Conservation (phyloP, 129 eudicot species). For the Apium graveolens region DNA sequence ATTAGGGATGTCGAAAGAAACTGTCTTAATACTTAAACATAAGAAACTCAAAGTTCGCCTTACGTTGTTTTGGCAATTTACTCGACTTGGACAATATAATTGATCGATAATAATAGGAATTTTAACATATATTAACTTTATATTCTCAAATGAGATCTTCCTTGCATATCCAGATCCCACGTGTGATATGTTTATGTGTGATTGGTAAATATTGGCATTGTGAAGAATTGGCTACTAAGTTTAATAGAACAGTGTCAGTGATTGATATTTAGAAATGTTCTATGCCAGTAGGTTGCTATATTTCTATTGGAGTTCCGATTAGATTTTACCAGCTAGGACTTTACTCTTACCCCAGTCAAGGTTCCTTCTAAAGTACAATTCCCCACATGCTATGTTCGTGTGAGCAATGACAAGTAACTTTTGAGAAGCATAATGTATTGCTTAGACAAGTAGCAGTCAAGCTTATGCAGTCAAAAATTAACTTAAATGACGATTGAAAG, state of each 20-base stretch:
- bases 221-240: not conserved
- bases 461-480: not conserved
- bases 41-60: too few species aligned
- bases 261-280: not conserved
- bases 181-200: conserved; percentile 9
- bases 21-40: too few species aligned
- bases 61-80: too few species aligned
- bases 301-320: not conserved
- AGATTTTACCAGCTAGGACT: conserved; percentile 47
- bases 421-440: not conserved
- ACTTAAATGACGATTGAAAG: not conserved
- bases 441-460: not conserved
- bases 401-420: not conserved
- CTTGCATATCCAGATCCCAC: too few species aligned
- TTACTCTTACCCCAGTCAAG: conserved; percentile 53
- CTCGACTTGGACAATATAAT: conserved; percentile 46
- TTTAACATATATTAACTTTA: conserved; percentile 40
- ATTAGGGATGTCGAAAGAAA: too few species aligned
- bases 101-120: conserved; percentile 66
- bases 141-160: too few species aligned
- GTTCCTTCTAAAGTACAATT: conserved; percentile 55
- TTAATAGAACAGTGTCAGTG: not conserved
- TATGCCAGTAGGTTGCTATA: not conserved
- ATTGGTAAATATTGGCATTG: not conserved
- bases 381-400: conserved; percentile 38